A percentile compares a stretch with the other conserved stretches of the same genome.
Evolutionary conservation across 176 grass and related monocot species (phyloP).

Genomic region (Oryza brachyantha): DNA sequence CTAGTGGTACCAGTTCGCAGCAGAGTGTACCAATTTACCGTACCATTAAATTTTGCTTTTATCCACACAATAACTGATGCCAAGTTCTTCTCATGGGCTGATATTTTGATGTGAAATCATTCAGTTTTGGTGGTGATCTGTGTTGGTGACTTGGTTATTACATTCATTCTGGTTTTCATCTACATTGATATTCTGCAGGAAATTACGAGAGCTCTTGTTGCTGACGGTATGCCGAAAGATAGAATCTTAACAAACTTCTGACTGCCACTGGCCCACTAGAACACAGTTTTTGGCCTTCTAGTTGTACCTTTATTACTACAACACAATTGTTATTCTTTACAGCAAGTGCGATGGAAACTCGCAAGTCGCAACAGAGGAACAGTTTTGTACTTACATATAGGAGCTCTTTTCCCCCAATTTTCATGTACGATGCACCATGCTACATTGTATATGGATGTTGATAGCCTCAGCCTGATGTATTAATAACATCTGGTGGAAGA

Average conservation of each 20-base stretch:
- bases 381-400: constrained; percentile 35
- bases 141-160: background rate
- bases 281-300: background rate
- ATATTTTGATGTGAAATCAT: background rate
- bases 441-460: constrained; percentile 2
- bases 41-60: background rate
- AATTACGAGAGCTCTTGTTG: constrained; percentile 66
- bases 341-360: background rate
- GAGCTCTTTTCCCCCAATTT: background rate
- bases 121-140: background rate
- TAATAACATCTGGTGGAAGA: constrained; percentile 1
- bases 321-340: constrained; percentile 12
- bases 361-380: constrained; percentile 21
- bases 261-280: background rate
- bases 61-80: background rate
- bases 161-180: background rate
- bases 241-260: constrained; percentile 77
- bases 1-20: background rate
- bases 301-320: constrained; percentile 26
- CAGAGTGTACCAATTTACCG: background rate
- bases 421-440: background rate
- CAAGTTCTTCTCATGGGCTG: background rate
- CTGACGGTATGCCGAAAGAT: constrained; percentile 65
- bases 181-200: constrained; percentile 46
- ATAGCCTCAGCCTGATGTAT: constrained; percentile 19